Percentiles rank a stretch among this genome's conserved stretches.
These are phyloP conservation scores for Rhodomyrtus tomentosa DNA, from an alignment of 345 rosid species.

Conservation along the genomic window DNA sequence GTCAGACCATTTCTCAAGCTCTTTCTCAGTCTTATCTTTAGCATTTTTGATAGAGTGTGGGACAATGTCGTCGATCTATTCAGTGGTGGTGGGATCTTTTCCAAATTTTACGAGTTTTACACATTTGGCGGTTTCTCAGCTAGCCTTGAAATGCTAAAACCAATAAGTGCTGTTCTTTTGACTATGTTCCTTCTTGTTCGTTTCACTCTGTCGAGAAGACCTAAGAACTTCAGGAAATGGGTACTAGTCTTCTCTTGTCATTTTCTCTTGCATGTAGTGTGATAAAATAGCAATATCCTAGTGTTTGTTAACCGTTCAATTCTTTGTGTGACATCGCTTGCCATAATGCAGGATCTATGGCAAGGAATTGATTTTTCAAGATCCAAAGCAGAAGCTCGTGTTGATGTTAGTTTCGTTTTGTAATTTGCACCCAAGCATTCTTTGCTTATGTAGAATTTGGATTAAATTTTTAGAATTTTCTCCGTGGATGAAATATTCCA, in stretches of 20 bases:
- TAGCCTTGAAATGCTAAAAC: conserved; percentile 70
- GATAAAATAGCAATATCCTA: not conserved
- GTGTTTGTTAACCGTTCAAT: not conserved
- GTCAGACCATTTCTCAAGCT: conserved; percentile 61
- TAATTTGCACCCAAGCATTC: not conserved
- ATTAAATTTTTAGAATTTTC: conserved; percentile 5
- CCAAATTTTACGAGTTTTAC: conserved; percentile 54
- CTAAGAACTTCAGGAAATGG: conserved; percentile 97
- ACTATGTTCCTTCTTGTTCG: conserved; percentile 87
- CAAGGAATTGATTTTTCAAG: conserved; percentile 94
- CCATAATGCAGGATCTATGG: conserved; percentile 70
- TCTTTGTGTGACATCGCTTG: not conserved
- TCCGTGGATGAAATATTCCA: conserved; percentile 14
- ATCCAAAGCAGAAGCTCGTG: conserved; percentile 98
- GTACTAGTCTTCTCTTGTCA: conserved; percentile 23
- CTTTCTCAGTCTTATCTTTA: conserved; percentile 35
- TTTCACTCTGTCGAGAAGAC: conserved; percentile 84
- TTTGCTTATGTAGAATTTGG: not conserved
- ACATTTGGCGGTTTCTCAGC: conserved; percentile 75
- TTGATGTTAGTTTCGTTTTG: conserved; percentile 53
- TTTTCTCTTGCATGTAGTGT: not conserved
- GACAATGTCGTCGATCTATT: conserved; percentile 54
- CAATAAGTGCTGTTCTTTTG: conserved; percentile 57
- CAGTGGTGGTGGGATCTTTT: conserved; percentile 52
- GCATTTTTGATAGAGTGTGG: conserved; percentile 50